phyloP scores from a whole-genome alignment of 192 early-diverging fungal genomes.

The Linderina pennispora region DNA sequence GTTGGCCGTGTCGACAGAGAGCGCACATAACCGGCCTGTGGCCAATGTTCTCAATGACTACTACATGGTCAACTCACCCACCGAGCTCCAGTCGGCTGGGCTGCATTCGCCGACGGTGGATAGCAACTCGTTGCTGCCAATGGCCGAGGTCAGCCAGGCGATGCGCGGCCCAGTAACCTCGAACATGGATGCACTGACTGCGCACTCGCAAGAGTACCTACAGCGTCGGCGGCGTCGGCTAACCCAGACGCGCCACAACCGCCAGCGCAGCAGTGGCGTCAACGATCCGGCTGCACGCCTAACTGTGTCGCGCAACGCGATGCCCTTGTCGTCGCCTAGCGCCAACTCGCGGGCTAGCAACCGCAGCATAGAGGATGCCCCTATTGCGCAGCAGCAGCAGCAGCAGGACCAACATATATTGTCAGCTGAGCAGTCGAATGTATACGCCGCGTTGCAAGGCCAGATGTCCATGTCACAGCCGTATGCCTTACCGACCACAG shows the following conservation, averaged over 20 bases:
- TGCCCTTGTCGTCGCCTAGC: conserved; percentile 21
- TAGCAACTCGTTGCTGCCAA: conserved; percentile 30
- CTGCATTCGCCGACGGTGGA: conserved; percentile 9
- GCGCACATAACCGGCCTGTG: background rate
- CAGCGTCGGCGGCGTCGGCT: conserved; percentile 38
- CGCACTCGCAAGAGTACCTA: conserved; percentile 43
- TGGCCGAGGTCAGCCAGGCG: conserved; percentile 33
- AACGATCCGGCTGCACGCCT: conserved; percentile 26
- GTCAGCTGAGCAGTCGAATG: conserved; percentile 5
- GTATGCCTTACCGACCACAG: too few relatives aligned
- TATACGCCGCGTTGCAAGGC: background rate
- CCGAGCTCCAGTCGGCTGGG: conserved; percentile 9
- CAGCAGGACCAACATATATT: too few relatives aligned
- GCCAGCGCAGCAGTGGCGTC: conserved; percentile 39
- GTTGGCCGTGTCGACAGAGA: background rate
- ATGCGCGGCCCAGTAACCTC: conserved; percentile 1
- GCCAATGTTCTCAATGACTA: conserved; percentile 21
- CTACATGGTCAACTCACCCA: conserved; percentile 28
- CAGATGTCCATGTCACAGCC: background rate
- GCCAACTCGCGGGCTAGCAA: conserved; percentile 19
- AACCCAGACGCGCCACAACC: conserved; percentile 44
- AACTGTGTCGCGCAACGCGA: conserved; percentile 23
- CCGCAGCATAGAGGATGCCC: conserved; percentile 19
- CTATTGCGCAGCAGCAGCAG: background rate
- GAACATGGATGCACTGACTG: conserved; percentile 43